Conservation (phyloP, 2,329 filamentous ascomycete species). For the Epichloe gansuensis region DNA sequence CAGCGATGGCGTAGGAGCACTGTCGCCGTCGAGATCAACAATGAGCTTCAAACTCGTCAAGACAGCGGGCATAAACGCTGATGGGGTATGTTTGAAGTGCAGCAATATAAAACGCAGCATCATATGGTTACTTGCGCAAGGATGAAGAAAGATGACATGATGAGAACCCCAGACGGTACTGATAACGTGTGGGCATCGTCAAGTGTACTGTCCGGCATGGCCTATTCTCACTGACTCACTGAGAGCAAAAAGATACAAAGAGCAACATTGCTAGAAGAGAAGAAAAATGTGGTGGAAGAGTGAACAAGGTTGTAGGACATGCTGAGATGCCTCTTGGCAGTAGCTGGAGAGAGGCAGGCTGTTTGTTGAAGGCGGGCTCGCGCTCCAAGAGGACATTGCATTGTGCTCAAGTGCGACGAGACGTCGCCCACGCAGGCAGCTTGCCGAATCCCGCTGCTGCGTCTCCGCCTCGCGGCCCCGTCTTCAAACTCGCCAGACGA, state of each 20-base stretch:
- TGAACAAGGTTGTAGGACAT: not conserved
- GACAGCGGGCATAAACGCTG: constrained; percentile 33
- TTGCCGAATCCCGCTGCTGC: constrained; percentile 44
- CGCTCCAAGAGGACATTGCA: not conserved
- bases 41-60: constrained; percentile 22
- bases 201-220: not conserved
- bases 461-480: constrained; percentile 48
- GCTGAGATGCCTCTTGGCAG: constrained; percentile 5
- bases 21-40: constrained; percentile 36
- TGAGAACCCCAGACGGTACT: not conserved
- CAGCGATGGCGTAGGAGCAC: constrained; percentile 45
- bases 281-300: not conserved
- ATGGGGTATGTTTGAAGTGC: constrained; percentile 30
- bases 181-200: constrained; percentile 47
- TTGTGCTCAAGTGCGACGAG: constrained; percentile 15
- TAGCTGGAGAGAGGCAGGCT: not conserved
- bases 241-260: not conserved
- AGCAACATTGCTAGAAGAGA: no score
- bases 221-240: no score
- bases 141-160: not conserved
- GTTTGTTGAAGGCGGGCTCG: constrained; percentile 7
- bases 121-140: constrained; percentile 4
- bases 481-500: constrained; percentile 39
- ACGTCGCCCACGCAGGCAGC: constrained; percentile 23
- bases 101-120: constrained; percentile 9